Base-by-base conservation (phyloP, 805 yeast species). In the Kodamaea kakaduensis region DNA sequence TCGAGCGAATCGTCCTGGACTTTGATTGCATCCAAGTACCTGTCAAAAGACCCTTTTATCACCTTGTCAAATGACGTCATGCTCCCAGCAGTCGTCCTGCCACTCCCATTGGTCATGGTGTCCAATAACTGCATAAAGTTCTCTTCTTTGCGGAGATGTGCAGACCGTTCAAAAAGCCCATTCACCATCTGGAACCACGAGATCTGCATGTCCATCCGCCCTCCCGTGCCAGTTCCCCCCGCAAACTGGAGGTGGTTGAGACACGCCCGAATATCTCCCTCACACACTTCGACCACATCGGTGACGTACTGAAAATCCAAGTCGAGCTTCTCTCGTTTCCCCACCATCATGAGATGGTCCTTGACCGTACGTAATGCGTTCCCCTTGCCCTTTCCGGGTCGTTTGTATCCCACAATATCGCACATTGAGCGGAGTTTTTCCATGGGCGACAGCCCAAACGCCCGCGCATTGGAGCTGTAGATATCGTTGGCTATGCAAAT, bases 401-500 rank as follows among this genome's bases (percentile, higher is more conserved):
- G 77, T 39, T 67, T 71, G 50, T 88, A 83, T 5, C 74, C 56
- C 2, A 90, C 67, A 5, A 84, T 67, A 48, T 90, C 96, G 43
- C 90, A 77, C 40, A 71, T 61, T 0, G 82, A 81, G 42, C 90
- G 75, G 41, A 90, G 63, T 38, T 76, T 78, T 34, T 86, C 94
- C 58, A 90, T 64, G 1, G 84, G 76, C 3, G 79, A 75, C 6
- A 51, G 46, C 4, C 59, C 59, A 22, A 44, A 45, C 4, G 61
- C 47, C 2, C 59, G 35, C 2, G 45, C 43, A 14, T 43, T 44
- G 10, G 54, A 45, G 12, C 85, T 74, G 55, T 84, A 88, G 1
- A 84, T 69, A 51, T 93, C 95, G 52, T 90, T 93, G 54, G 97
- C 94, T 37, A 93, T 77, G 26, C 95, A 89, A 36, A 90, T 85